phyloP scores from a whole-genome alignment of 2,329 filamentous ascomycete genomes.

The Fusarium lateritium region DNA sequence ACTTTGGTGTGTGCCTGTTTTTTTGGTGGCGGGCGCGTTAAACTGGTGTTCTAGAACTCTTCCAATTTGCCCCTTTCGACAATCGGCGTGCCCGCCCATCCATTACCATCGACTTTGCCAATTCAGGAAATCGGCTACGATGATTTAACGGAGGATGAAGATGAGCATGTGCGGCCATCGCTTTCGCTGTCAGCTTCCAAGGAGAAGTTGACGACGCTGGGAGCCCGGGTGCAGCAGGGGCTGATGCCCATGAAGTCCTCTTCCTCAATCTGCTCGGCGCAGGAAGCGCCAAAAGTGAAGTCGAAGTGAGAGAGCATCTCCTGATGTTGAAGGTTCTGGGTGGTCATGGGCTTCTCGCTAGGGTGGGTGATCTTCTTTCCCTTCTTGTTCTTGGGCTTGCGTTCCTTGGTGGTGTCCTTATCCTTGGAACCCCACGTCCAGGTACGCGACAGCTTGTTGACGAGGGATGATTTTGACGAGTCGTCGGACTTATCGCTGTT shows the following conservation, averaged over 20 bases:
- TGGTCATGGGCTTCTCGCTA: constrained; percentile 62
- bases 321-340: constrained; percentile 63
- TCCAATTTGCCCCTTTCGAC: constrained; percentile 28
- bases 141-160: constrained; percentile 41
- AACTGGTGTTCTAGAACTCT: constrained; percentile 40
- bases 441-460: constrained; percentile 51
- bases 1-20: constrained; percentile 22
- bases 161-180: constrained; percentile 41
- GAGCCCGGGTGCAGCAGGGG: constrained; percentile 60
- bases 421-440: constrained; percentile 53
- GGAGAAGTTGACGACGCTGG: constrained; percentile 54
- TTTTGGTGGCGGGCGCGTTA: constrained; percentile 23
- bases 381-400: constrained; percentile 51
- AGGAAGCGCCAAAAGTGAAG: constrained; percentile 61
- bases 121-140: constrained; percentile 42
- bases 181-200: constrained; percentile 43
- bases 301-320: constrained; percentile 63
- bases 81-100: constrained; percentile 40
- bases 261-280: constrained; percentile 53
- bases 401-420: constrained; percentile 50
- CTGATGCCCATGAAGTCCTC: constrained; percentile 58
- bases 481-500: constrained; percentile 47
- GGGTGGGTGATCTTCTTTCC: constrained; percentile 55
- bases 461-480: constrained; percentile 49
- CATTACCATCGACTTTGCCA: constrained; percentile 38